Conservation (phyloP, 2,329 filamentous ascomycete species). For the Fusarium duplospermum region DNA sequence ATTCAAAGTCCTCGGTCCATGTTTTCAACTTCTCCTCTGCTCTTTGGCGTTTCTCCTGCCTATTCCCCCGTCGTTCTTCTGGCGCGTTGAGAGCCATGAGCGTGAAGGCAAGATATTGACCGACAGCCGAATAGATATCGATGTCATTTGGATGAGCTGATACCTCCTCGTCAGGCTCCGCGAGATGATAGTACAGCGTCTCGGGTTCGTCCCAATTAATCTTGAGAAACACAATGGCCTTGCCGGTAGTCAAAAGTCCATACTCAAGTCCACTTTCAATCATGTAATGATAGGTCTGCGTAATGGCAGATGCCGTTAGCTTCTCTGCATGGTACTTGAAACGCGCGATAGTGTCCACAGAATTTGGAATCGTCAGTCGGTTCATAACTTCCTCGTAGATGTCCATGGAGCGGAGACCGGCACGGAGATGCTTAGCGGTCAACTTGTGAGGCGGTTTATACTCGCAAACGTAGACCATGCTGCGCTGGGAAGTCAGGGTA, state of each 20-base stretch:
- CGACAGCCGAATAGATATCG: too few species aligned
- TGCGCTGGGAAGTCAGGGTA: too few species aligned
- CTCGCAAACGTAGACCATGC: slow-evolving; percentile 47
- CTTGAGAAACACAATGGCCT: slow-evolving; percentile 8
- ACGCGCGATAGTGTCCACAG: slow-evolving; percentile 41
- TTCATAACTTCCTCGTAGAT: slow-evolving; percentile 52
- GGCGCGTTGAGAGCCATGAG: too few species aligned
- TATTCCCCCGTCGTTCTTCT: too few species aligned
- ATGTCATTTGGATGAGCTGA: background rate
- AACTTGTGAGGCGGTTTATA: slow-evolving; percentile 63
- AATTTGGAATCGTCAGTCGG: slow-evolving; percentile 42
- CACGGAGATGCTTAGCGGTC: slow-evolving; percentile 53
- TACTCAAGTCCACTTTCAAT: slow-evolving; percentile 58
- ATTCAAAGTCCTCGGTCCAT: too few species aligned
- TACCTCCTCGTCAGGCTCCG: slow-evolving; percentile 2
- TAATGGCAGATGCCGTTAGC: slow-evolving; percentile 56
- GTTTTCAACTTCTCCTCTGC: too few species aligned
- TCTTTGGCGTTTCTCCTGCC: too few species aligned
- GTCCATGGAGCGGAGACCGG: slow-evolving; percentile 55
- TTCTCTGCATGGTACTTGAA: slow-evolving; percentile 52
- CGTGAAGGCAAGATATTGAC: too few species aligned
- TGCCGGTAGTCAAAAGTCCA: slow-evolving; percentile 48
- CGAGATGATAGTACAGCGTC: slow-evolving; percentile 9
- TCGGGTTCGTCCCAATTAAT: slow-evolving; percentile 13
- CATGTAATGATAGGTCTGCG: slow-evolving; percentile 63